Base-by-base conservation (phyloP, 306 rosid species). In the Lathyrus sativus region DNA sequence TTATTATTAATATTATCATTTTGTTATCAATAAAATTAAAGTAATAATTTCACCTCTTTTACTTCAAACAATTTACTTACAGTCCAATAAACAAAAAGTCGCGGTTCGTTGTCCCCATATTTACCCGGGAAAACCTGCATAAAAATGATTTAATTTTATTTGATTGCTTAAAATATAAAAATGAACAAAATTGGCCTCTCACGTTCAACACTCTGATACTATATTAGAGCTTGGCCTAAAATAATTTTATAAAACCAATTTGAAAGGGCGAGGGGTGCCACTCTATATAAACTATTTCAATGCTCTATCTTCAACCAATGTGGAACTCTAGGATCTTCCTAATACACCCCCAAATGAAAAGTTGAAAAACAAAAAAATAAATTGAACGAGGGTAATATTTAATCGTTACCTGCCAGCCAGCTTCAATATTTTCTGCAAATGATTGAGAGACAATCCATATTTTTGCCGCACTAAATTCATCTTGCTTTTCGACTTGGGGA, bases 41-140 rank as follows among this genome's bases (percentile, higher is more conserved):
- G n/a, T n/a, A n/a, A n/a, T n/a, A n/a, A n/a, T n/a, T n/a, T n/a
- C n/a, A n/a, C n/a, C n/a, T n/a, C n/a, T n/a, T n/a, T n/a, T n/a
- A n/a, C n/a, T n/a, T n/a, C n/a, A 49, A 46, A 63, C 18, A 56
- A 15, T 70, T 38, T 41, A 82, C 96, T 85, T 65, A 92, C 96
- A 4, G 98, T 92, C 98, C 98, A 92, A 29, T 89, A 92, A 48
- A 96, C 89, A 81, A 92, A 92, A 77, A 92, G 85, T 81, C 98
- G 83, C 4, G 98, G 89, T 50, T 80, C 81, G 67, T 54, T 87
- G 76, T 92, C 98, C 73, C 98, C 98, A 56, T 92, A 92, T 11
- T 89, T 86, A 85, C 87, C 87, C 1, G 95, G 95, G 79, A 90
- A 85, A 68, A 92, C 95, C 98, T 92, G 89, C 78, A 74, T 18